Evolutionary conservation across 2,329 filamentous ascomycete species (phyloP), one percentile per base, ranked within the genome.

Genomic region (Colletotrichum chlorophyti): DNA sequence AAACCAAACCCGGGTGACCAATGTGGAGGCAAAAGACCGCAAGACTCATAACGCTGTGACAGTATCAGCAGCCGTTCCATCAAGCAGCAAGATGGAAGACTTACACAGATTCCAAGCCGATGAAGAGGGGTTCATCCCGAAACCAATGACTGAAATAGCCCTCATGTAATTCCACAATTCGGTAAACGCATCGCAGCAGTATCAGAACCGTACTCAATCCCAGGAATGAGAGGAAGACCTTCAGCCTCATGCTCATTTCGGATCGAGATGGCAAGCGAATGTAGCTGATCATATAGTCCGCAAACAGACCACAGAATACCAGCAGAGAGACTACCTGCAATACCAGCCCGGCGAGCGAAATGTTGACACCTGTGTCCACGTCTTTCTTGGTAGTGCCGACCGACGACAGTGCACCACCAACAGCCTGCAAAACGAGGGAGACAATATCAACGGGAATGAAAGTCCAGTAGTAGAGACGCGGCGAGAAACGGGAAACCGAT

Each of bases 161-260:
- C 26, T 82, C 75, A 40, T 77, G 78, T 54, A 88, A 67, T 72
- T 88, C 85, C 0, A 79, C 80, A 26, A 86, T 82, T 40, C 85
- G 79, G 65, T 85, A 88, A 24, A 81, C 77, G 45, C 80, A 85
- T 21, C 85, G 75, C 7, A 83, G 77, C 47, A 87, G 78, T 61
- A 88, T 82, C 48, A 79, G 77, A 6, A 86, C 40, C 3, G 83
- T 86, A 1, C 83, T 77, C 4, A 83, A 65, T 2, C 74, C 69
- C 10, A 86, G 70, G 21, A 79, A 80, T 17, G 65, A 40, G n/a
- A 84, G 65, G 63, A 86, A 87, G 11, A 74, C 71, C 35, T 71
- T 70, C 65, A 84, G 81, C 2, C 68, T 57, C 55, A 65, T 69
- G n/a, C 62, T 43, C 4, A 55, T 60, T 3, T 71, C 72, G 8